Evolutionary conservation across 2,329 filamentous ascomycete genomes (phyloP), one percentile per base, ranked within the genome.

Genomic region (Achaetomium macrosporum): DNA sequence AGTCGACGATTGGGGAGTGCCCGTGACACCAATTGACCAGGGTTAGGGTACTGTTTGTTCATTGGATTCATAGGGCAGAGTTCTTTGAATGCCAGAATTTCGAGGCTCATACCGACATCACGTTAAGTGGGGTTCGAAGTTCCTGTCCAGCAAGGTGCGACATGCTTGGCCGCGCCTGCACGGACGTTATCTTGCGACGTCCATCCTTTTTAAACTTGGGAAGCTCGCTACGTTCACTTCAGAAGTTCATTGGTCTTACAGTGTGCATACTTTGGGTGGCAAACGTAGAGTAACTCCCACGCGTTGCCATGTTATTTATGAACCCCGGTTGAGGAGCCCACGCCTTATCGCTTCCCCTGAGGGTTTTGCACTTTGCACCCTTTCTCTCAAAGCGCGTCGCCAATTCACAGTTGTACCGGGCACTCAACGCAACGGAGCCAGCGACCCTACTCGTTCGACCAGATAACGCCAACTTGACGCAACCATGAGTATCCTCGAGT

Each of bases 401-500:
- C 33, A 46, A 19, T 17, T 30, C 43, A 39, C 53, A n/a, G 33
- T 25, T 30, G 10, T 16, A 30, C 41, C 17, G 15, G 7, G 10
- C 41, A 42, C 51, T 15, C 39, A 42, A 31, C 25, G 25, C 15
- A 31, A 25, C 29, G 25, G 3, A 37, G 15, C 3, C 5, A 37
- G 13, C n/a, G 19, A 3, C 15, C 15, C 11, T 12, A 15, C 6
- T 35, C 41, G 10, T 48, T 17, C 20, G 16, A 17, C 20, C 12
- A 6, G 6, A 10, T 8, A 35, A 25, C 42, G 37, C 8, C 29
- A 16, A 30, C 35, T 25, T 15, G 36, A 6, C 30, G 19, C 47
- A 5, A 51, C 47, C 25, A 65, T 66, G 64, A 65, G 64, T 55
- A 56, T 51, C 44, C 16, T 33, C 53, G 60, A 59, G 20, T 49